Evolutionary conservation across 352 stramenopile genomes (phyloP).

Genomic region (Pythium chondricola): DNA sequence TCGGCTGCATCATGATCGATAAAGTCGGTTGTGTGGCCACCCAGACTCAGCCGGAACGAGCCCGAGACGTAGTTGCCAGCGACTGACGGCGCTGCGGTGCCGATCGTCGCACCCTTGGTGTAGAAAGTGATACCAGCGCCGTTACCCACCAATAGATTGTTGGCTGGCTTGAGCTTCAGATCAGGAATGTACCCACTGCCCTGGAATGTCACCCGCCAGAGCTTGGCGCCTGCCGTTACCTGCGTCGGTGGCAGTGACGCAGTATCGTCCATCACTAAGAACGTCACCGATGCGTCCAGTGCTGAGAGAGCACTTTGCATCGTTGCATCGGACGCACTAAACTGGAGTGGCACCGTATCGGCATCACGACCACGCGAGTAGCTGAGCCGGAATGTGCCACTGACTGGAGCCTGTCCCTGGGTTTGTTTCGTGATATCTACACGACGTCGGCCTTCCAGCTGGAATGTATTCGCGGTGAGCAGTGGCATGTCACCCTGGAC

Average conservation of each 20-base stretch:
- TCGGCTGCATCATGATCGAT: conserved; percentile 93
- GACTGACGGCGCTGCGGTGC: conserved; percentile 38
- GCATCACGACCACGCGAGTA: conserved; percentile 79
- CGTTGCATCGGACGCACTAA: conserved; percentile 30
- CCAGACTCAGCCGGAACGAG: conserved; percentile 83
- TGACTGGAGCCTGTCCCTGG: conserved; percentile 85
- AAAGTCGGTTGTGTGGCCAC: conserved; percentile 77
- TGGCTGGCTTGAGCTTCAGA: conserved; percentile 63
- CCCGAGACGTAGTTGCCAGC: conserved; percentile 88
- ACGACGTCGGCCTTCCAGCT: conserved; percentile 85
- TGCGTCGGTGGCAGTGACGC: conserved; percentile 32
- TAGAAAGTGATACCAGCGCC: conserved; percentile 80
- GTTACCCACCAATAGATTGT: conserved; percentile 84
- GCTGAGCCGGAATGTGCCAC: conserved; percentile 85
- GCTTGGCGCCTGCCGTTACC: conserved; percentile 31
- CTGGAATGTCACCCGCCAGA: conserved; percentile 90
- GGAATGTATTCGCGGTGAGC: conserved; percentile 76
- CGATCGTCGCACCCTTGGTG: conserved; percentile 44
- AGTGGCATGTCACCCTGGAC: conserved; percentile 85
- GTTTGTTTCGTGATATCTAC: conserved; percentile 75
- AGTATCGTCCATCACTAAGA: conserved; percentile 64
- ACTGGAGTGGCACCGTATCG: conserved; percentile 65
- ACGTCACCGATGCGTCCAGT: conserved; percentile 76
- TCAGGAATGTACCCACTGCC: conserved; percentile 89
- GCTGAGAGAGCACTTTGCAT: conserved; percentile 69